Conservation (phyloP, 805 yeast species). For the Cyberlindnera amylophila region DNA sequence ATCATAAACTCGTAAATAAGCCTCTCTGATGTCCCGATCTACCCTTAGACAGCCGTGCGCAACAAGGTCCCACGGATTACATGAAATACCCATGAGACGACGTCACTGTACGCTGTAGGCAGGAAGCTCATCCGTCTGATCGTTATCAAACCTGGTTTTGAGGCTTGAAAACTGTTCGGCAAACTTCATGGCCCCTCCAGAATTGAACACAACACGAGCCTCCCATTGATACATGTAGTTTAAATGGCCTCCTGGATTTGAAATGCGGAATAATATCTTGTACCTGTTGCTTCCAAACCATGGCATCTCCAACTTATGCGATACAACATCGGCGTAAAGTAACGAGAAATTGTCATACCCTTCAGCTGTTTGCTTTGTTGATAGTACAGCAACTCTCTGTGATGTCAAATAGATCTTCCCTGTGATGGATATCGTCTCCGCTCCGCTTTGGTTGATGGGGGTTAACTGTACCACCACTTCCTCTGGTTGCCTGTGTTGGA, state of each 20-base stretch:
- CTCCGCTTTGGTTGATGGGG: conserved; percentile 21
- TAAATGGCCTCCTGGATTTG: conserved; percentile 31
- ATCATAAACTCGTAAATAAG: too few relatives aligned
- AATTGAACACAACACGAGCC: conserved; percentile 38
- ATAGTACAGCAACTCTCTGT: conserved; percentile 36
- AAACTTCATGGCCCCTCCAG: conserved; percentile 46
- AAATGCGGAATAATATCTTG: conserved; percentile 38
- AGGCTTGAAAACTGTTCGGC: conserved; percentile 31
- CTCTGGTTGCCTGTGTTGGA: conserved; percentile 20
- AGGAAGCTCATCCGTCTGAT: conserved; percentile 43
- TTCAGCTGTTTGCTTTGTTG: background rate
- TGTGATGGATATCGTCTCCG: conserved; percentile 21
- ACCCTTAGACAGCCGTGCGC: too few relatives aligned
- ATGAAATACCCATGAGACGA: too few relatives aligned
- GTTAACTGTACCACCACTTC: conserved; percentile 13
- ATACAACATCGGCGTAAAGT: conserved; percentile 29
- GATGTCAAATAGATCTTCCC: conserved; percentile 42
- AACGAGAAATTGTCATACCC: conserved; percentile 36
- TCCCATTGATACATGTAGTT: conserved; percentile 36
- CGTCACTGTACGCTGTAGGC: conserved; percentile 27
- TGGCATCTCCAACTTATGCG: conserved; percentile 42
- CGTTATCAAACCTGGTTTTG: conserved; percentile 37
- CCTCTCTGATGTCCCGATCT: too few relatives aligned
- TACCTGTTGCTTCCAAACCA: conserved; percentile 55
- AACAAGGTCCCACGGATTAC: too few relatives aligned